Conservation (phyloP, 192 early-diverging fungal genomes). For the Backusella tuberculispora region DNA sequence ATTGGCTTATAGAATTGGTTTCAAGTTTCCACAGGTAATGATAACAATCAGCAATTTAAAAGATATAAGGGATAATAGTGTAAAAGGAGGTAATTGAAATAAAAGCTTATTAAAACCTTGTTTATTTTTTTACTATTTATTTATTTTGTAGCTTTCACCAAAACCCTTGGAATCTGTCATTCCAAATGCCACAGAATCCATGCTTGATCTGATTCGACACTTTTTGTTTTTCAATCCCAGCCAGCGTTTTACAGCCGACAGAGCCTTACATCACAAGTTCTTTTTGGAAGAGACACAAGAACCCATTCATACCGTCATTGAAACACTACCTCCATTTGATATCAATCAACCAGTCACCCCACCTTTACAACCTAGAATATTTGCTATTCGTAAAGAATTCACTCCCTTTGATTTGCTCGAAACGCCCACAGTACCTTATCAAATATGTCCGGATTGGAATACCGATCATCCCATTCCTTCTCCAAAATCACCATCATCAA, state of each 20-base stretch:
- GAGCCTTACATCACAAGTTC: slow-evolving; percentile 51
- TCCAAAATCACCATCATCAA: not conserved
- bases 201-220: slow-evolving; percentile 68
- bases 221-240: slow-evolving; percentile 81
- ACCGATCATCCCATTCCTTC: not conserved
- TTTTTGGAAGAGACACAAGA: slow-evolving; percentile 24
- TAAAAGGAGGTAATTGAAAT: not conserved
- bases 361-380: not conserved
- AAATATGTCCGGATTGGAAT: slow-evolving; percentile 18
- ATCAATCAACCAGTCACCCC: not conserved
- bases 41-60: not conserved
- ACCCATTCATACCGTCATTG: slow-evolving; percentile 6
- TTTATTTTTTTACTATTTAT: not conserved
- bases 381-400: slow-evolving; percentile 2
- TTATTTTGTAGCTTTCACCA: slow-evolving; percentile 26
- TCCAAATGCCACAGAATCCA: slow-evolving; percentile 57
- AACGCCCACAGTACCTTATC: slow-evolving; percentile 9
- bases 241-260: slow-evolving; percentile 72
- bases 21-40: slow-evolving; percentile 59
- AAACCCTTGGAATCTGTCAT: slow-evolving; percentile 65
- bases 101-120: not conserved
- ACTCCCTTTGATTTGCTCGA: slow-evolving; percentile 14
- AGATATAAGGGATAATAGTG: not conserved
- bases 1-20: slow-evolving; percentile 65
- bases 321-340: not conserved